Evolutionary conservation across 2,329 filamentous ascomycete genomes (phyloP).

Genomic region (Penicillium sp.): DNA sequence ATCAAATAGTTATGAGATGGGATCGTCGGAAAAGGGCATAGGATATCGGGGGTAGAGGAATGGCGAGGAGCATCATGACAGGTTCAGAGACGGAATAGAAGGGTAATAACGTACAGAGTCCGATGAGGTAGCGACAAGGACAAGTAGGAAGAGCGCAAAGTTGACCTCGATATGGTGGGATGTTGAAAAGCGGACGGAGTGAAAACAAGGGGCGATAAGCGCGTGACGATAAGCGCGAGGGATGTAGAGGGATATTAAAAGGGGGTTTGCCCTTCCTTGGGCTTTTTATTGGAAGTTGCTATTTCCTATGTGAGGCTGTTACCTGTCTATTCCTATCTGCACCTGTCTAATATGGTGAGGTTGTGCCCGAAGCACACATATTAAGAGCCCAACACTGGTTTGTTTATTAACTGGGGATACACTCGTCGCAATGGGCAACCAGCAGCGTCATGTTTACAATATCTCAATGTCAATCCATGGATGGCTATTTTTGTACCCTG

Average conservation of each 20-base stretch:
- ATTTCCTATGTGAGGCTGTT: neutral
- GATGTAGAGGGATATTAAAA: constrained; percentile 5
- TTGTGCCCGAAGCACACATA: constrained; percentile 12
- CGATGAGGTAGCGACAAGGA: neutral
- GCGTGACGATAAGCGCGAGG: constrained; percentile 25
- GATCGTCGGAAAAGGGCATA: neutral
- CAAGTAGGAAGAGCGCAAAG: constrained; percentile 1
- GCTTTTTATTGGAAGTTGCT: neutral
- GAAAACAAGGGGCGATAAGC: constrained; percentile 30
- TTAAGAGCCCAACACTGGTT: constrained; percentile 14
- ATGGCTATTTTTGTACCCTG: no score
- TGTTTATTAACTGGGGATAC: constrained; percentile 12
- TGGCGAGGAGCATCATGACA: neutral
- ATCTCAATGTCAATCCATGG: neutral
- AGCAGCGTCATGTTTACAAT: neutral
- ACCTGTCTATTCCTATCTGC: neutral
- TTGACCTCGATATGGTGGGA: constrained; percentile 20
- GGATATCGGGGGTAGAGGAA: neutral
- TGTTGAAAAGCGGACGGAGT: constrained; percentile 23
- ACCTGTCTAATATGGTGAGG: neutral
- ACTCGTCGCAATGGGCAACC: constrained; percentile 25
- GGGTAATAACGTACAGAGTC: neutral
- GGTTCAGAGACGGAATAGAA: neutral
- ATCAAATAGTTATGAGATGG: neutral
- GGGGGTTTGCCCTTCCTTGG: neutral